Evolutionary conservation across 805 yeast species (phyloP).

Genomic region (Zygoascus bituminiphila): DNA sequence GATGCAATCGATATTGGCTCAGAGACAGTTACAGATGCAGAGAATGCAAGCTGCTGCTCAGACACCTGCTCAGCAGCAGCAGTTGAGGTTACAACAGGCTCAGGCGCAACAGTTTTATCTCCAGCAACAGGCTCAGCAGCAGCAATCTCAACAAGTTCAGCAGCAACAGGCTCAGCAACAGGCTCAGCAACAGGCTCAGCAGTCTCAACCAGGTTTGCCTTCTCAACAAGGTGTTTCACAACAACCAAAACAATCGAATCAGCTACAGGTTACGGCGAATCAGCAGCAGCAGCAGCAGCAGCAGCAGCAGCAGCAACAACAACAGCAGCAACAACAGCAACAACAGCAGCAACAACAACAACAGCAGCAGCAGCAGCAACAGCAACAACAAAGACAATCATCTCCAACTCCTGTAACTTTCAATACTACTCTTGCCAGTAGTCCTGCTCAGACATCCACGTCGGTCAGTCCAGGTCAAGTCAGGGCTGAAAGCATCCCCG

Average conservation of each 20-base stretch:
- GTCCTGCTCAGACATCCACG: not conserved
- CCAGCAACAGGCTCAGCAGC: slow-evolving; percentile 4
- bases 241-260: not conserved
- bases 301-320: slow-evolving; percentile 12
- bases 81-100: slow-evolving; percentile 14
- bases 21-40: slow-evolving; percentile 13
- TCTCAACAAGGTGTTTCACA: too few relatives aligned
- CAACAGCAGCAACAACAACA: slow-evolving; percentile 19
- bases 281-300: slow-evolving; percentile 15
- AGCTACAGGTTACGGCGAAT: slow-evolving; percentile 1
- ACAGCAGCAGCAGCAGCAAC: slow-evolving; percentile 18
- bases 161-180: slow-evolving; percentile 1
- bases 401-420: not conserved
- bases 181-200: not conserved
- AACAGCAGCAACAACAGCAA: slow-evolving; percentile 10
- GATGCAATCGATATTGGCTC: slow-evolving; percentile 10
- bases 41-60: slow-evolving; percentile 6
- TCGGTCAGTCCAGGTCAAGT: not conserved
- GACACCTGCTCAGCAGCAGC: slow-evolving; percentile 14
- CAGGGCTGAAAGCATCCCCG: not conserved
- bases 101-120: slow-evolving; percentile 10
- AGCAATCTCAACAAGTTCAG: not conserved
- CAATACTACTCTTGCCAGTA: not conserved
- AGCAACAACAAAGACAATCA: slow-evolving; percentile 3
- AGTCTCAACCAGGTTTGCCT: slow-evolving; percentile 1